Percentiles rank a stretch among this genome's conserved stretches.
Conservation (phyloP, 1,284 basidiomycete species). For the Cutaneotrichosporon sp. region DNA sequence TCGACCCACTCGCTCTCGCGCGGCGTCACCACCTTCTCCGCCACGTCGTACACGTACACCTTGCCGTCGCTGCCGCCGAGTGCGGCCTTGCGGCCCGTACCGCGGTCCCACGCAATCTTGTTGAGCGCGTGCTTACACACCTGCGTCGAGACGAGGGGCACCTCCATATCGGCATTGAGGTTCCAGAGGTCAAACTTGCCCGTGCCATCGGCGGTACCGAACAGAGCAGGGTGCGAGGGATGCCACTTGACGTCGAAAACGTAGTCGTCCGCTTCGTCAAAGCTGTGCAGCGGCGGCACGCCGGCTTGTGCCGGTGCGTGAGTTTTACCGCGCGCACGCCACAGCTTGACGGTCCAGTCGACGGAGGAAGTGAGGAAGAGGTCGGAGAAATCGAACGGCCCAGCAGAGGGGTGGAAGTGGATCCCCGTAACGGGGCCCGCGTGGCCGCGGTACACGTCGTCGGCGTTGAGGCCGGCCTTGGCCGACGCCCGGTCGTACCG, state of each 20-base stretch:
- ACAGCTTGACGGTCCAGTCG: slow-evolving; percentile 95
- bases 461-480: slow-evolving; percentile 89
- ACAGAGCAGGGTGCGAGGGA: slow-evolving; percentile 87
- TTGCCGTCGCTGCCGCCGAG: slow-evolving; percentile 88
- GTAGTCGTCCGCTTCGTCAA: slow-evolving; percentile 95
- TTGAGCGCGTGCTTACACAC: slow-evolving; percentile 77
- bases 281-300: slow-evolving; percentile 76
- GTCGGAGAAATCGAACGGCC: slow-evolving; percentile 91
- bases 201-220: slow-evolving; percentile 88
- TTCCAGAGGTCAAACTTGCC: slow-evolving; percentile 98
- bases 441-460: slow-evolving; percentile 89
- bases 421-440: slow-evolving; percentile 89
- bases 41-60: slow-evolving; percentile 89
- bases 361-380: slow-evolving; percentile 87
- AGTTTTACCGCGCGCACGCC: slow-evolving; percentile 65
- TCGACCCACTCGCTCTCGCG: slow-evolving; percentile 86
- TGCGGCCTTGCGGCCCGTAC: slow-evolving; percentile 67
- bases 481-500: slow-evolving; percentile 93
- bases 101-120: slow-evolving; percentile 90
- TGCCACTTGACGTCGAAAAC: slow-evolving; percentile 99
- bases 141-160: slow-evolving; percentile 45
- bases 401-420: slow-evolving; percentile 87
- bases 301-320: slow-evolving; percentile 51
- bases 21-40: slow-evolving; percentile 74
- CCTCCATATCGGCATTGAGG: slow-evolving; percentile 86